Evolutionary conservation across 2,329 filamentous ascomycete species (phyloP).

Genomic region (Xylaria sp.): DNA sequence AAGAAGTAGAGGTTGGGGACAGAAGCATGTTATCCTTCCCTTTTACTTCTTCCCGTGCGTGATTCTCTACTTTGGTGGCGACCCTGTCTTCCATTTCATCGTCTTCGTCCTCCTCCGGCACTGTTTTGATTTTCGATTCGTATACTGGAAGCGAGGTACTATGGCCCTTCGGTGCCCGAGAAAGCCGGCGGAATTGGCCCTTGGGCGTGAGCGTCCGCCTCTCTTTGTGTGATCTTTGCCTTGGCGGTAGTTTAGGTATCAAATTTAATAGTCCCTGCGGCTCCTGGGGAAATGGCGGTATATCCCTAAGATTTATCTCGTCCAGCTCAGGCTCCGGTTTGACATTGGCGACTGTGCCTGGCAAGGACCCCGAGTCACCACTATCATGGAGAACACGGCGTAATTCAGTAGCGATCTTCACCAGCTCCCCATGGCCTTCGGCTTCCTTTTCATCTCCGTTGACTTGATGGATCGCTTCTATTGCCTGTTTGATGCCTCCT

Average conservation of each 20-base stretch:
- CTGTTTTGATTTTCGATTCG: neutral
- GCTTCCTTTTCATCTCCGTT: neutral
- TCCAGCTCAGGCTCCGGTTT: neutral
- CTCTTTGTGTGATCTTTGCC: no score
- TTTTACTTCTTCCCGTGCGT: no score
- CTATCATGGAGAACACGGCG: neutral
- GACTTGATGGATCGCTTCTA: neutral
- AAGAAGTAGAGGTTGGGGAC: no score
- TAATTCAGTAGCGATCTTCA: neutral
- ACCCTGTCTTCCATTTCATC: no score
- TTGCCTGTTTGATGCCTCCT: neutral
- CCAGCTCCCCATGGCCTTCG: neutral
- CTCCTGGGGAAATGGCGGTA: neutral
- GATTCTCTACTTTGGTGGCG: no score
- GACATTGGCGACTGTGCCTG: neutral
- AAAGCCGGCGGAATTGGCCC: neutral
- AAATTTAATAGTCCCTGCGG: no score
- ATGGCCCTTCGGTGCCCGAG: neutral
- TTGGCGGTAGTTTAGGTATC: no score
- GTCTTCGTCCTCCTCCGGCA: no score
- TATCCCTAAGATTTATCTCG: neutral
- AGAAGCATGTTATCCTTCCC: no score
- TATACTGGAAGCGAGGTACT: neutral
- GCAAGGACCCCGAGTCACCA: neutral
- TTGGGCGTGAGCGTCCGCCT: no score